Evolutionary conservation across 257 asterid genomes (phyloP).

Genomic region (Nicotiana benthamiana): DNA sequence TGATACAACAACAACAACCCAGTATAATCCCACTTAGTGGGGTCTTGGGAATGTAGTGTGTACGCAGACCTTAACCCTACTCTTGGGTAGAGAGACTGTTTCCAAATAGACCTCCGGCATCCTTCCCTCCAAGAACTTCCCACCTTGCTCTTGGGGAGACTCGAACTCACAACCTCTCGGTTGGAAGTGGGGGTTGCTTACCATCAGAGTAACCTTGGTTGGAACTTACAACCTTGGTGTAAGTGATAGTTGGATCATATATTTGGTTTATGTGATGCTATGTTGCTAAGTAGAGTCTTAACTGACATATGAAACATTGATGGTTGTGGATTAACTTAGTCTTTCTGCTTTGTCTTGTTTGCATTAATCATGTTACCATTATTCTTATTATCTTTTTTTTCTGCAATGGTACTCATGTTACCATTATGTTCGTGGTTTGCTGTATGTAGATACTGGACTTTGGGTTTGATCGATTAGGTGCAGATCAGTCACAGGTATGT

Average conservation of each 20-base stretch:
- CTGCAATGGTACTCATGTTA: constrained; percentile 12
- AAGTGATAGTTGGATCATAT: not conserved
- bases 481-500: constrained; percentile 84
- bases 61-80: too few species aligned
- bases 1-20: too few species aligned
- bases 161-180: too few species aligned
- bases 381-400: not conserved
- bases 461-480: constrained; percentile 94
- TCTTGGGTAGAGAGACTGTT: too few species aligned
- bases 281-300: not conserved
- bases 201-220: too few species aligned
- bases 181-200: too few species aligned
- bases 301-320: not conserved
- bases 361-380: not conserved
- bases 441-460: constrained; percentile 79
- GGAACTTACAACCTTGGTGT: too few species aligned
- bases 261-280: not conserved
- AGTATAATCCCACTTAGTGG: too few species aligned
- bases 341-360: not conserved
- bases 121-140: too few species aligned
- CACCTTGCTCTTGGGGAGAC: too few species aligned
- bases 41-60: too few species aligned
- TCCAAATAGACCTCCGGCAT: too few species aligned
- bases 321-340: not conserved
- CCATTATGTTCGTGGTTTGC: constrained; percentile 27